Evolutionary conservation across 345 rosid genomes (phyloP).

Genomic region (Moricandia moricandioides): DNA sequence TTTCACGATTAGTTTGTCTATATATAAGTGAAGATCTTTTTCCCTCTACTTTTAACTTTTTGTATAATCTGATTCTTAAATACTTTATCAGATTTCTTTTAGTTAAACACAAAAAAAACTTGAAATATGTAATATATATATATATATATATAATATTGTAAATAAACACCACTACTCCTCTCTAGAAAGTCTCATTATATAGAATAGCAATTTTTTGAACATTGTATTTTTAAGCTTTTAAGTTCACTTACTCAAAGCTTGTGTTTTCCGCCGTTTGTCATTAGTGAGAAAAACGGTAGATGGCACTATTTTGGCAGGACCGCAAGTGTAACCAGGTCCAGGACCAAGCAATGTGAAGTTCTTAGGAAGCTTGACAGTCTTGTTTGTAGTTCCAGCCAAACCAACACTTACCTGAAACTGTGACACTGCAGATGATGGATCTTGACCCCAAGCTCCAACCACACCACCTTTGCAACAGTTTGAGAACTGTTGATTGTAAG

Average conservation of each 20-base stretch:
- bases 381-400: constrained; percentile 71
- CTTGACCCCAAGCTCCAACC: constrained; percentile 74
- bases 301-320: constrained; percentile 75
- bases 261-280: constrained; percentile 64
- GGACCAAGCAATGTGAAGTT: constrained; percentile 85
- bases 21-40: not conserved
- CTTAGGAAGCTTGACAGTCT: constrained; percentile 83
- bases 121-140: too few relatives aligned
- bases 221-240: not conserved
- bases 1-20: not conserved
- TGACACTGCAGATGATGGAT: constrained; percentile 63
- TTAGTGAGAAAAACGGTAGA: constrained; percentile 58
- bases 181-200: too few relatives aligned
- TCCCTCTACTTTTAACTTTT: not conserved
- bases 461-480: constrained; percentile 96
- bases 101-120: not conserved
- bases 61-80: not conserved
- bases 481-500: constrained; percentile 70
- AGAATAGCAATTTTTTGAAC: too few relatives aligned
- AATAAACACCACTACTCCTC: too few relatives aligned
- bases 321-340: constrained; percentile 84
- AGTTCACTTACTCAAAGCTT: constrained; percentile 66
- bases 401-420: constrained; percentile 80
- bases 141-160: too few relatives aligned
- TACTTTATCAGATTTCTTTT: too few relatives aligned